Base-by-base conservation (phyloP, 2,329 filamentous ascomycete genomes). In the Leptographium wingfieldii region DNA sequence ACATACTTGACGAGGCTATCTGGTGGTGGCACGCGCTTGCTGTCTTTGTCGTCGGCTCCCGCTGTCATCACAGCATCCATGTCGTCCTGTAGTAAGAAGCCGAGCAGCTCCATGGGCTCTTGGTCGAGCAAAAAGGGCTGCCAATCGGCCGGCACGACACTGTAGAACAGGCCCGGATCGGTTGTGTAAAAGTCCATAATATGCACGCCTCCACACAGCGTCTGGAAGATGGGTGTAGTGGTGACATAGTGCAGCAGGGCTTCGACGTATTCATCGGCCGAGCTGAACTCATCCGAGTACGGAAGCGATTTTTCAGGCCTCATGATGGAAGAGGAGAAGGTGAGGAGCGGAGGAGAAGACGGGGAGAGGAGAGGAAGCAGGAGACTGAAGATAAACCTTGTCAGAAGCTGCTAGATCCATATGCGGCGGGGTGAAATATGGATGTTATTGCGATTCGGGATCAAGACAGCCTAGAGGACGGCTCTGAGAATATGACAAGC, bases 151-250 rank as follows among this genome's bases (percentile, higher is more conserved):
- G 91, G 89, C 1, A 99, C 73, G 1, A 92, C 80, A 1, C 81
- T 78, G 58, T 87, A 82, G 70, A 96, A 99, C 0, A 96, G 79
- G 64, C 90, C 87, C 5, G 90, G 89, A 55, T 90, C 83, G 51
- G 84, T 83, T 2, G 91, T 96, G 74, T 96, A 90, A 73, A 99
- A 97, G 71, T 99, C 94, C 60, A 97, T 80, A 63, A 99, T 92
- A 69, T 99, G 94, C 0, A 97, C 89, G n/a, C 92, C 92, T 59
- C 94, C 94, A 69, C 91, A 96, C n/a, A 99, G 79, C 31, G 89
- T 90, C 65, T 90, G 87, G 66, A 96, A 91, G 1, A 90, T 77
- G 59, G 86, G 81, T 54, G 87, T 88, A 2, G 83, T 84, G 6
- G 84, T 84, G 1, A 85, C 82, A 67, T 97, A 96, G 25, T 83